Base-by-base conservation (phyloP, 495 filamentous ascomycete genomes). In the Letharia columbiana region DNA sequence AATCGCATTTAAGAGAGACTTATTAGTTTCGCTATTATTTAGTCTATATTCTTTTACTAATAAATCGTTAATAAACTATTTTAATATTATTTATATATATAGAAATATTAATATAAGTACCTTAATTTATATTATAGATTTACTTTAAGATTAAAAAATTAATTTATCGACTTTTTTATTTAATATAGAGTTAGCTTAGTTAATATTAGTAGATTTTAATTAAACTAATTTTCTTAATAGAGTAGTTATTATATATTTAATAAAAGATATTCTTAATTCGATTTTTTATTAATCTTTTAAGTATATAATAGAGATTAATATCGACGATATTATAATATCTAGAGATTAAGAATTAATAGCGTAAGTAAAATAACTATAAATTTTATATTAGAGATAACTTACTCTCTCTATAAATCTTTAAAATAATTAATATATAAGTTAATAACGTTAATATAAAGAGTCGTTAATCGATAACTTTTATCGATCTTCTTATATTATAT, bases 101-200 rank as follows among this genome's bases (percentile, higher is more conserved):
- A 44, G 13, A 4, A 6, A 35, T 3, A 44, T 62, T 13, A 18
- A 42, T 15, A 17, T 42, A 23, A 54, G 17, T 10, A 17, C 49
- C 28, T 6, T 35, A 3, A 50, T 33, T 50, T 63, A 63, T 11
- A 40, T 64, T 42, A 9, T n/a, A 64, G 39, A 64, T 58, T 40
- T 57, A 3, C 18, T 64, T 64, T 2, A 63, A 50, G 61, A 9
- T 50, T 17, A 60, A 60, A 1, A 31, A 35, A 68, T 23, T 58
- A 2, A 68, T 68, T 37, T 40, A 49, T 58, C 42, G 18, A 39
- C 35, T 35, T 31, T 42, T 60, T 18, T n/a, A 60, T 41, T 59
- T 64, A n/a, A 63, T 68, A 52, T 63, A 68, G 15, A 68, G n/a
- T 52, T 68, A 40, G 17, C 61, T 68, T 1, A 68, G 66, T 59